phyloP scores from a whole-genome alignment of 768 basidiomycete genomes.

The Lactarius sp. region DNA sequence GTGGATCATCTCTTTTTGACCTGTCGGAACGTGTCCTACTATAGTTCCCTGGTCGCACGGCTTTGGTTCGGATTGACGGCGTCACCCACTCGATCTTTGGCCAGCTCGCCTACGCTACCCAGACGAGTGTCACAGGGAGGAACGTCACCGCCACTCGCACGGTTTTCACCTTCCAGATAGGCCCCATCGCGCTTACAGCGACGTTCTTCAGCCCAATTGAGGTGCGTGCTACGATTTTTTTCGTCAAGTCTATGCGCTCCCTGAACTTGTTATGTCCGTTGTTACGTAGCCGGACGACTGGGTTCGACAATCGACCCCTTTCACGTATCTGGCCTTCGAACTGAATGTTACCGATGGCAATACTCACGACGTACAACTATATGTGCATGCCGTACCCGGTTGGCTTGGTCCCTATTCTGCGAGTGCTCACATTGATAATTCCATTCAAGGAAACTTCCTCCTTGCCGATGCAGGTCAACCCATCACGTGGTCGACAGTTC shows the following conservation, averaged over 20 bases:
- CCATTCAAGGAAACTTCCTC: not conserved
- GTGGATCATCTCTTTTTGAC: not conserved
- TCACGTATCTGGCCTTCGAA: slow-evolving; percentile 31
- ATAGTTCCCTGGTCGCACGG: slow-evolving; percentile 4
- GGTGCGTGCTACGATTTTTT: slow-evolving; percentile 1
- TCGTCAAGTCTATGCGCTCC: not conserved
- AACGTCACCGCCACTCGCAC: slow-evolving; percentile 18
- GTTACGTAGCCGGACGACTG: slow-evolving; percentile 9
- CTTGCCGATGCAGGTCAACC: not conserved
- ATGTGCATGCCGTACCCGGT: slow-evolving; percentile 32
- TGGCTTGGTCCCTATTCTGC: not conserved
- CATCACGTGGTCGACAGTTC: slow-evolving; percentile 3
- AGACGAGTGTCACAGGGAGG: not conserved
- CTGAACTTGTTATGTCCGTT: not conserved
- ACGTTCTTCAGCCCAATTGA: slow-evolving; percentile 24
- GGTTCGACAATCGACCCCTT: slow-evolving; percentile 32
- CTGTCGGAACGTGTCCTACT: not conserved
- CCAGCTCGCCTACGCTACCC: not conserved
- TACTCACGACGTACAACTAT: slow-evolving; percentile 31
- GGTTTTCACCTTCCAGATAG: slow-evolving; percentile 4
- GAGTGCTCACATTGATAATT: not conserved
- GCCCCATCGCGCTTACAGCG: not conserved
- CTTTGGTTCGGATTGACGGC: slow-evolving; percentile 15
- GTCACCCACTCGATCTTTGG: slow-evolving; percentile 10
- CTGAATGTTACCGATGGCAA: slow-evolving; percentile 28